phyloP scores from a whole-genome alignment of 306 rosid species.

The Vigna angularis region DNA sequence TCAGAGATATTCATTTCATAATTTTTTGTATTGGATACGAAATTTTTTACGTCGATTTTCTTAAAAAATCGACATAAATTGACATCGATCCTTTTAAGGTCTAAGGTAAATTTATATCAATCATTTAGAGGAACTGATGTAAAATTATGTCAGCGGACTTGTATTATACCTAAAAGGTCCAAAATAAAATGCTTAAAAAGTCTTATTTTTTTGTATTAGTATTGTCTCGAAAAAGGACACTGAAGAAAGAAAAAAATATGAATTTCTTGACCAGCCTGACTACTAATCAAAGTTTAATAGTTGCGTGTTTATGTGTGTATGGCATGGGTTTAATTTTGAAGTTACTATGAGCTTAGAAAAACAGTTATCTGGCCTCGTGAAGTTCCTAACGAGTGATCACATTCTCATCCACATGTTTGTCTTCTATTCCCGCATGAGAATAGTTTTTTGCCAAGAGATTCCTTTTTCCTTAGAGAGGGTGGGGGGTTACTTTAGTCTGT shows the following conservation, averaged over 20 bases:
- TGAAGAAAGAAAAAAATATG: neutral
- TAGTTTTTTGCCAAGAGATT: conserved; percentile 5
- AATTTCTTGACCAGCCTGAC: neutral
- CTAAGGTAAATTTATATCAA: too few species aligned
- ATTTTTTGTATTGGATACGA: too few species aligned
- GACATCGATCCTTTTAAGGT: too few species aligned
- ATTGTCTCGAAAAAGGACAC: too few species aligned
- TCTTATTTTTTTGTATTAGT: too few species aligned
- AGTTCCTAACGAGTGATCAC: conserved; percentile 1
- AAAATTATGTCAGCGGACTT: too few species aligned
- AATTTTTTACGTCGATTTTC: too few species aligned
- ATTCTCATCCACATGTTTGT: conserved; percentile 37
- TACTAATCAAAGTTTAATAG: neutral
- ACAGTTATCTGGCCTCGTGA: neutral
- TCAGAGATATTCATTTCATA: too few species aligned
- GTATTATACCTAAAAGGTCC: too few species aligned
- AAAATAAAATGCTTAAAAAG: too few species aligned
- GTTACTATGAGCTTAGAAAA: neutral
- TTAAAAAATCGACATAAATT: too few species aligned
- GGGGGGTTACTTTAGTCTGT: neutral
- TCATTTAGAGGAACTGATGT: too few species aligned
- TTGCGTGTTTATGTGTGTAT: neutral
- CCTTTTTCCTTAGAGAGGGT: neutral
- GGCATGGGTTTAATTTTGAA: neutral
- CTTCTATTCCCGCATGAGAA: neutral